A percentile compares a stretch with the other conserved stretches of the same genome.
phyloP scores from a whole-genome alignment of 768 basidiomycete species.

The Leccinum subgranulosum region DNA sequence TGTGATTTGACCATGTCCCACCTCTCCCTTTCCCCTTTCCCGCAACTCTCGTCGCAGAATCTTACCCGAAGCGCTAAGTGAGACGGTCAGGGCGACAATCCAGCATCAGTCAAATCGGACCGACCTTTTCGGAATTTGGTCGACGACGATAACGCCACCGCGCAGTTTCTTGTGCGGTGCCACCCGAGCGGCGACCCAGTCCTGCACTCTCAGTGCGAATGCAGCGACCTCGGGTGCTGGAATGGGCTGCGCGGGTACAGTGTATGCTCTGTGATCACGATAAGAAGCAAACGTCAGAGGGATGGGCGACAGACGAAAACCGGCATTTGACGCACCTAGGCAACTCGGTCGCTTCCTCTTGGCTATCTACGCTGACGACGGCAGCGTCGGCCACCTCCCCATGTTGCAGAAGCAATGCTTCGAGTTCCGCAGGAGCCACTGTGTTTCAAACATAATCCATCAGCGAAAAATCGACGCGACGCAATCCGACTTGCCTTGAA shows the following conservation, averaged over 20 bases:
- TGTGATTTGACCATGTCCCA: slow-evolving; percentile 23
- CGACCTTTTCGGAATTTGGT: slow-evolving; percentile 38
- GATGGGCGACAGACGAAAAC: background rate
- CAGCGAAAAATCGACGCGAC: background rate
- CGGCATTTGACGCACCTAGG: slow-evolving; percentile 47
- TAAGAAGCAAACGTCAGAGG: background rate
- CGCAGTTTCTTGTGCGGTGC: slow-evolving; percentile 76
- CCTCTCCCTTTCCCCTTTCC: slow-evolving; percentile 59
- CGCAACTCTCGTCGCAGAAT: slow-evolving; percentile 79
- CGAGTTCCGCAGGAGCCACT: slow-evolving; percentile 88
- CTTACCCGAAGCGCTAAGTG: slow-evolving; percentile 69
- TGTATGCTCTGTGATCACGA: slow-evolving; percentile 36
- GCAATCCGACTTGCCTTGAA: slow-evolving; percentile 52
- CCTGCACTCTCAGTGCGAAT: slow-evolving; percentile 51
- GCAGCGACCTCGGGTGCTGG: slow-evolving; percentile 9
- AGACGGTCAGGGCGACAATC: background rate
- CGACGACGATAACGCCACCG: slow-evolving; percentile 65
- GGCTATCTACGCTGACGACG: slow-evolving; percentile 72
- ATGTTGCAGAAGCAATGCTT: slow-evolving; percentile 70
- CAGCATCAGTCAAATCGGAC: background rate
- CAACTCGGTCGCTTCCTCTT: slow-evolving; percentile 73
- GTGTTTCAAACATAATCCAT: background rate
- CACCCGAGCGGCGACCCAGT: slow-evolving; percentile 69
- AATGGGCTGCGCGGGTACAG: slow-evolving; percentile 34
- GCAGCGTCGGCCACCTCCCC: slow-evolving; percentile 75